A percentile compares a stretch with the other conserved stretches of the same genome.
Conservation (phyloP, 768 basidiomycete species). For the Trametes cubensis region DNA sequence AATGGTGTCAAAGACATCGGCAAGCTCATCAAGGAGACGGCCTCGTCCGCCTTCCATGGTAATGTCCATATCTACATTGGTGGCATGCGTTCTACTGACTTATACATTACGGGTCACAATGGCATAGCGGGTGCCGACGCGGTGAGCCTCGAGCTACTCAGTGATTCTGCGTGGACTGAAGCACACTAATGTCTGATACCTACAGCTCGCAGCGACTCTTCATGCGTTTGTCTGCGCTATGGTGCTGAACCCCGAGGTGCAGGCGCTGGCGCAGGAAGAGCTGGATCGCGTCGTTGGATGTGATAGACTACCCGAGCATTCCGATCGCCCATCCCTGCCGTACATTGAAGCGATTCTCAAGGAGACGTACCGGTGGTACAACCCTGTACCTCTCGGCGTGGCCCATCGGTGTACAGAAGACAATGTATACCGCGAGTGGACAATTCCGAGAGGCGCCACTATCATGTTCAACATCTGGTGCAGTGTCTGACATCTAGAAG, state of each 20-base stretch:
- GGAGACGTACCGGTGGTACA: slow-evolving; percentile 21
- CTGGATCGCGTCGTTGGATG: slow-evolving; percentile 22
- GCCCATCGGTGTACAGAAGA: slow-evolving; percentile 40
- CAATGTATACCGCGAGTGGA: slow-evolving; percentile 43
- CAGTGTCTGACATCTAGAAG: too few relatives aligned
- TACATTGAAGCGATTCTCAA: slow-evolving; percentile 25
- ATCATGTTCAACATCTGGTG: slow-evolving; percentile 12
- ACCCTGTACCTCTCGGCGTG: slow-evolving; percentile 11
- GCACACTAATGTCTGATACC: too few relatives aligned
- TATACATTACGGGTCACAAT: too few relatives aligned
- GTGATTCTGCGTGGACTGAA: too few relatives aligned
- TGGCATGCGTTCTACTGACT: too few relatives aligned
- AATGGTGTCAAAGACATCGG: too few relatives aligned
- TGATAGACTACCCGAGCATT: slow-evolving; percentile 19
- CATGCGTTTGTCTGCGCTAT: slow-evolving; percentile 13
- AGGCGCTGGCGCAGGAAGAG: slow-evolving; percentile 19
- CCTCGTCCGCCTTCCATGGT: slow-evolving; percentile 5
- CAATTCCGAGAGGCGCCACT: slow-evolving; percentile 39
- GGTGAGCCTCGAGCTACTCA: too few relatives aligned
- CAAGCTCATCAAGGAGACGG: slow-evolving; percentile 5
- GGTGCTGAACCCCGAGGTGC: slow-evolving; percentile 14
- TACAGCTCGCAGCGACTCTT: slow-evolving; percentile 1
- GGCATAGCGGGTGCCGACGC: slow-evolving; percentile 2
- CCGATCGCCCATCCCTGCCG: slow-evolving; percentile 17
- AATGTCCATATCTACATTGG: too few relatives aligned